phyloP scores from a whole-genome alignment of 192 early-diverging fungal genomes.

The Dimargaris xerosporica region DNA sequence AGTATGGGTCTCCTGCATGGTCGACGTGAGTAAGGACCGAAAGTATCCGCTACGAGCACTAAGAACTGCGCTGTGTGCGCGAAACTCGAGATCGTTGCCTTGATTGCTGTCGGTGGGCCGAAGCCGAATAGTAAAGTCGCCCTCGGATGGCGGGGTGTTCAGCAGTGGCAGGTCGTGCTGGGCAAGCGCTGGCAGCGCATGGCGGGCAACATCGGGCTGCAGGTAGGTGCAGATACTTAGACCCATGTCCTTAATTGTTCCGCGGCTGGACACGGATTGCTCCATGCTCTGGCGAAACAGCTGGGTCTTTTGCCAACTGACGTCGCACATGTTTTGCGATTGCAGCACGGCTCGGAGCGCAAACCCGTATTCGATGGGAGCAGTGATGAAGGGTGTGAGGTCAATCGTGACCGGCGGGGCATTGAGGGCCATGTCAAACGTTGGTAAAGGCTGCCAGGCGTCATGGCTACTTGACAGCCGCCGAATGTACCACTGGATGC shows the following conservation, averaged over 20 bases:
- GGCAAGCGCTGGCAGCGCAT: too few relatives aligned
- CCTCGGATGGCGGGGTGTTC: background rate
- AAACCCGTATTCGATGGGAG: conserved; percentile 23
- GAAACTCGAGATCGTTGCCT: background rate
- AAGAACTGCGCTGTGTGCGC: background rate
- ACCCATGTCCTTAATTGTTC: conserved; percentile 19
- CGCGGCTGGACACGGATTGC: conserved; percentile 16
- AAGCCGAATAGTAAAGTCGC: background rate
- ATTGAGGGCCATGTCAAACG: conserved; percentile 12
- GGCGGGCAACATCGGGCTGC: conserved; percentile 15
- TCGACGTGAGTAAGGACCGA: background rate
- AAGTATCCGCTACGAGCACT: background rate
- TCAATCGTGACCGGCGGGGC: conserved; percentile 16
- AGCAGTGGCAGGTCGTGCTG: too few relatives aligned
- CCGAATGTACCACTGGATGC: conserved; percentile 24
- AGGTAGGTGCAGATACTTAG: conserved; percentile 27
- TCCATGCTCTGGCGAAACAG: conserved; percentile 26
- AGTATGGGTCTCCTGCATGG: background rate
- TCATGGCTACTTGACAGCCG: conserved; percentile 16
- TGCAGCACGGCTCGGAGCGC: conserved; percentile 20
- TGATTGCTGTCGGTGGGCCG: background rate
- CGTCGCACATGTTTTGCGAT: conserved; percentile 12
- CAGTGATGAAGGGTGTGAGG: conserved; percentile 18
- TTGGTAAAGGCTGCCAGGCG: conserved; percentile 18
- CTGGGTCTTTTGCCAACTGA: conserved; percentile 29